These are phyloP conservation scores for Evernia prunastri DNA, from an alignment of 495 filamentous ascomycete genomes.

Conservation along the genomic window DNA sequence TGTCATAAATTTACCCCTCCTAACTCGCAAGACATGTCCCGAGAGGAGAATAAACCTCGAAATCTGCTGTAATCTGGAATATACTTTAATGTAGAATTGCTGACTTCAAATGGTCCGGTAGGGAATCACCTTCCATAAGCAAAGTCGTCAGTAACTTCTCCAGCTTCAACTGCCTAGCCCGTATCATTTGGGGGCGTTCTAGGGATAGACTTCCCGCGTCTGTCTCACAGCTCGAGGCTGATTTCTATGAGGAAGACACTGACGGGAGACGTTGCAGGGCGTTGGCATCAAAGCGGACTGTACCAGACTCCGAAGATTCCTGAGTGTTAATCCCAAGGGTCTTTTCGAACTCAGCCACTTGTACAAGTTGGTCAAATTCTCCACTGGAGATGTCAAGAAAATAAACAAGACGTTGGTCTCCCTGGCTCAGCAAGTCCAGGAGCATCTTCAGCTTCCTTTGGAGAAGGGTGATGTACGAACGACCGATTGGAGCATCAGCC, in stretches of 20 bases:
- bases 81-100: neutral
- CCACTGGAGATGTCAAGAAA: slow-evolving; percentile 39
- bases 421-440: slow-evolving; percentile 60
- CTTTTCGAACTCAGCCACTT: slow-evolving; percentile 77
- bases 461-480: slow-evolving; percentile 63
- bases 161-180: neutral
- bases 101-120: neutral
- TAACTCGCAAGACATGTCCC: neutral
- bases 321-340: slow-evolving; percentile 56
- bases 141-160: slow-evolving; percentile 43
- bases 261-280: slow-evolving; percentile 34
- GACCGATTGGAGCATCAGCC: slow-evolving; percentile 58
- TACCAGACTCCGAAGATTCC: slow-evolving; percentile 58
- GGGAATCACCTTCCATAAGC: slow-evolving; percentile 56
- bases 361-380: slow-evolving; percentile 65
- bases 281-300: slow-evolving; percentile 70
- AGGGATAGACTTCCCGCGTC: neutral
- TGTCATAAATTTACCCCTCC: neutral
- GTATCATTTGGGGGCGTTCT: neutral
- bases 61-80: neutral
- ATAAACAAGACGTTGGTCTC: slow-evolving; percentile 62
- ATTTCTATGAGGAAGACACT: neutral
- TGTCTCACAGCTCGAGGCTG: neutral
- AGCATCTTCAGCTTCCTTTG: slow-evolving; percentile 69
- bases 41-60: neutral